A percentile compares a stretch with the other conserved stretches of the same genome.
phyloP scores from a whole-genome alignment of 345 rosid species.

The Excoecaria cochinchinensis region DNA sequence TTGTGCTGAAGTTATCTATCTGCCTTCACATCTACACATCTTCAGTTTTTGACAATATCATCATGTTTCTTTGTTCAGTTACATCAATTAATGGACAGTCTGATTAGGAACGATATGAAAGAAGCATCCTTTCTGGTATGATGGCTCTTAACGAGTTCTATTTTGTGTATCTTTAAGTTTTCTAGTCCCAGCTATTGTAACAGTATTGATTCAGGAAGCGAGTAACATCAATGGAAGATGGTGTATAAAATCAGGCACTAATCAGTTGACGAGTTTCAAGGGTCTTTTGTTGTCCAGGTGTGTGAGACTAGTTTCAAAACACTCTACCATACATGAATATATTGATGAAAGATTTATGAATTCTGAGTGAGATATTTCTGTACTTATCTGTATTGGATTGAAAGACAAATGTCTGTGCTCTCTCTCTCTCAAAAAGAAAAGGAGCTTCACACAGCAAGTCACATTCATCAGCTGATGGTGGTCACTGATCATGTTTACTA shows the following conservation, averaged over 20 bases:
- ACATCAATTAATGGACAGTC: constrained; percentile 61
- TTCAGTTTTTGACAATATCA: constrained; percentile 8
- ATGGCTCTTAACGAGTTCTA: constrained; percentile 1
- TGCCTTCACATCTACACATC: background rate
- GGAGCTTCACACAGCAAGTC: background rate
- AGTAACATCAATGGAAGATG: constrained; percentile 72
- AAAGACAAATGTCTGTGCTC: background rate
- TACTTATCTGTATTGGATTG: too few species aligned
- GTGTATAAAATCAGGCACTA: constrained; percentile 67
- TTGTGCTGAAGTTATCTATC: background rate
- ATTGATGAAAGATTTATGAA: background rate
- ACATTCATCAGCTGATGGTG: background rate
- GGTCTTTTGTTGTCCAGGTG: constrained; percentile 86
- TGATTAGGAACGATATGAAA: constrained; percentile 57
- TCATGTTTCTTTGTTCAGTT: constrained; percentile 50
- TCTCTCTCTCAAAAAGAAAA: background rate
- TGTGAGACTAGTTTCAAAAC: constrained; percentile 17
- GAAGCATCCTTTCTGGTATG: constrained; percentile 57
- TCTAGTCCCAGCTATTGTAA: constrained; percentile 18
- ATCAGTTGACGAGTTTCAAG: constrained; percentile 45
- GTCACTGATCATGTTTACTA: background rate
- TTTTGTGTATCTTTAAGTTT: constrained; percentile 21
- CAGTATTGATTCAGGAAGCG: constrained; percentile 48
- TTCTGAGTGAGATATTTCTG: background rate
- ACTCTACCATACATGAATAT: constrained; percentile 2